phyloP scores from a whole-genome alignment of 306 rosid species.

The Aeschynomene evenia region DNA sequence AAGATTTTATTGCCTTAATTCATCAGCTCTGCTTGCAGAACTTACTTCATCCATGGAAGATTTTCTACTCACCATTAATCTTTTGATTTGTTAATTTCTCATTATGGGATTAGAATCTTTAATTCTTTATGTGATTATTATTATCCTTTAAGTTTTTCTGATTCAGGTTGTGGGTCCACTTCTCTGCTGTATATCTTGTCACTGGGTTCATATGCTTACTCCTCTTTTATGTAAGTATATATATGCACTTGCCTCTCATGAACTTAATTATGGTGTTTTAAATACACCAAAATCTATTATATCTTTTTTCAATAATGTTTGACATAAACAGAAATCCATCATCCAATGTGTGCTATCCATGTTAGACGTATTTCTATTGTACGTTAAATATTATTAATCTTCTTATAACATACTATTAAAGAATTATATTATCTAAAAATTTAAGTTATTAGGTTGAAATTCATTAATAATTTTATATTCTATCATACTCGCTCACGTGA shows the following conservation, averaged over 20 bases:
- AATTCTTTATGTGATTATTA: conserved; percentile 12
- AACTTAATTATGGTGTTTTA: conserved; percentile 4
- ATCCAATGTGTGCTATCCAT: no score
- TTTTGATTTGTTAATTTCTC: background rate
- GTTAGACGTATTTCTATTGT: no score
- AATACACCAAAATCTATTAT: background rate
- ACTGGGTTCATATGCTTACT: conserved; percentile 70
- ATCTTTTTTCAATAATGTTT: background rate
- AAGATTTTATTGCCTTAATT: conserved; percentile 15
- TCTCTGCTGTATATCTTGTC: conserved; percentile 78
- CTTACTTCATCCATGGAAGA: background rate
- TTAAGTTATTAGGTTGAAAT: no score
- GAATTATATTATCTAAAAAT: no score
- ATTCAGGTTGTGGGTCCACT: conserved; percentile 93
- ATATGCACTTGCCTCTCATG: conserved; percentile 11
- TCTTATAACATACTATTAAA: no score
- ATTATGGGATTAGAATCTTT: conserved; percentile 3
- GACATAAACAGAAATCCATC: no score
- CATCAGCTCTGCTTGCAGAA: conserved; percentile 23
- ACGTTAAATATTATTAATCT: no score
- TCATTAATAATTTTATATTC: no score
- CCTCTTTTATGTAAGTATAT: conserved; percentile 72
- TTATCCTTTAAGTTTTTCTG: background rate
- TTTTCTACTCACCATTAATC: background rate
- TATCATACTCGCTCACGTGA: no score